These are phyloP conservation scores for Lipomyces spencermartinsiae DNA, from an alignment of 805 yeast genomes.

Conservation along the genomic window DNA sequence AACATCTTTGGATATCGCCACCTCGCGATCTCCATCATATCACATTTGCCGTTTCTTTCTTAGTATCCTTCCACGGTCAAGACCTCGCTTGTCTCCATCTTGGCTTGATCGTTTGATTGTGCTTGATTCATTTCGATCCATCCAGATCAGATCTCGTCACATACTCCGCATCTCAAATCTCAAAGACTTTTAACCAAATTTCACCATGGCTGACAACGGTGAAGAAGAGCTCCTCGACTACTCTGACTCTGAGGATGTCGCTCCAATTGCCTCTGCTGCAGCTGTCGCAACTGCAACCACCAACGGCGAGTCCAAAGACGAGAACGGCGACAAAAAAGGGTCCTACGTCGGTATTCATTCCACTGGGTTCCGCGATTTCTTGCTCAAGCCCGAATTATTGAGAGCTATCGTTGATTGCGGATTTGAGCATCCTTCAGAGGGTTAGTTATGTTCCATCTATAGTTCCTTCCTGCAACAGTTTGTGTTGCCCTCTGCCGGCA, in stretches of 20 bases:
- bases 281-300: conserved; percentile 41
- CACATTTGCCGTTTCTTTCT: background rate
- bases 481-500: background rate
- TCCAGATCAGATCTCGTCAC: background rate
- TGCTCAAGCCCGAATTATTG: conserved; percentile 93
- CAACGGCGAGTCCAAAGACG: conserved; percentile 48
- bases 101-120: background rate
- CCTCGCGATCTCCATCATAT: background rate
- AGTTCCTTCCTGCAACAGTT: conserved; percentile 14
- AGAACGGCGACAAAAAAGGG: conserved; percentile 78
- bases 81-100: background rate
- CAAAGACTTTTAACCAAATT: background rate
- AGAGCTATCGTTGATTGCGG: conserved; percentile 99
- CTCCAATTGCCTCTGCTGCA: conserved; percentile 60
- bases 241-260: conserved; percentile 97
- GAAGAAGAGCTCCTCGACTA: conserved; percentile 99
- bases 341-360: conserved; percentile 98
- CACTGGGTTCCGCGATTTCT: conserved; percentile 97
- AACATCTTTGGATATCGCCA: background rate
- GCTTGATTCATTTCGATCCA: background rate
- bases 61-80: background rate
- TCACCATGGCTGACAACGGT: conserved; percentile 66
- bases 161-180: background rate
- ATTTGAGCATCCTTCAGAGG: conserved; percentile 99
- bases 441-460: conserved; percentile 55